Conservation (phyloP, 805 yeast species). For the Wickerhamiella dianesei region DNA sequence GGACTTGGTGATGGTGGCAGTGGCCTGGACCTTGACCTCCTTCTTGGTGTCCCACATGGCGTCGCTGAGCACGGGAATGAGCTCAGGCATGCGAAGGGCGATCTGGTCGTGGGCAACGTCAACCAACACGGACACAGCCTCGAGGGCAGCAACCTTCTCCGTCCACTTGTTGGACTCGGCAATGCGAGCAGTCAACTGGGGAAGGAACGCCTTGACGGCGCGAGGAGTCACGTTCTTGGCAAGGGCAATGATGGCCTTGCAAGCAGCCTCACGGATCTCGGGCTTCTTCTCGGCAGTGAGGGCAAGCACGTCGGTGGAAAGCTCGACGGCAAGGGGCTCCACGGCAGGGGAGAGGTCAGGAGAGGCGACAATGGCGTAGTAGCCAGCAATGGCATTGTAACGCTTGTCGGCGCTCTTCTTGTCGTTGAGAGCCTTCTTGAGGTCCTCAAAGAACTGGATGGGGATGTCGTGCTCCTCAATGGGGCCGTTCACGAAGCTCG, state of each 20-base stretch:
- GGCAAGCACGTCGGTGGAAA: conserved; percentile 54
- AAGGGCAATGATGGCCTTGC: conserved; percentile 62
- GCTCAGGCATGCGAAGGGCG: conserved; percentile 98
- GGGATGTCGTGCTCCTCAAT: conserved; percentile 98
- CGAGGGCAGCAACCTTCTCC: conserved; percentile 85
- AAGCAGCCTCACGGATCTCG: conserved; percentile 60
- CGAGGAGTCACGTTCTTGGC: conserved; percentile 79
- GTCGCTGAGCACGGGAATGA: conserved; percentile 95
- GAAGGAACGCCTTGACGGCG: conserved; percentile 81
- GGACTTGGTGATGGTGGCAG: conserved; percentile 86
- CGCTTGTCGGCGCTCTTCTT: conserved; percentile 58
- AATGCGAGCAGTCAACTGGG: conserved; percentile 59
- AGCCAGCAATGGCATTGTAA: conserved; percentile 71
- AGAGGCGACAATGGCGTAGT: conserved; percentile 65
- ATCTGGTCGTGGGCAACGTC: conserved; percentile 91
- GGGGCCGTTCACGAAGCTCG: conserved; percentile 89
- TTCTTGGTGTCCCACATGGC: conserved; percentile 99
- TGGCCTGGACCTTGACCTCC: conserved; percentile 95
- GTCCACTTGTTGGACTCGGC: conserved; percentile 77
- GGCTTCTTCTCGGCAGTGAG: conserved; percentile 86
- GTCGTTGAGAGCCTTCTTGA: conserved; percentile 61
- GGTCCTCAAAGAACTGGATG: conserved; percentile 64
- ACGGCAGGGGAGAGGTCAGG: conserved; percentile 75
- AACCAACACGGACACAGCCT: conserved; percentile 74
- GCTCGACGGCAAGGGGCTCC: conserved; percentile 84